Percentiles rank a stretch among this genome's conserved stretches.
These are phyloP conservation scores for Knoxdaviesia capensis DNA, from an alignment of 2,329 filamentous ascomycete genomes.

Conservation along the genomic window DNA sequence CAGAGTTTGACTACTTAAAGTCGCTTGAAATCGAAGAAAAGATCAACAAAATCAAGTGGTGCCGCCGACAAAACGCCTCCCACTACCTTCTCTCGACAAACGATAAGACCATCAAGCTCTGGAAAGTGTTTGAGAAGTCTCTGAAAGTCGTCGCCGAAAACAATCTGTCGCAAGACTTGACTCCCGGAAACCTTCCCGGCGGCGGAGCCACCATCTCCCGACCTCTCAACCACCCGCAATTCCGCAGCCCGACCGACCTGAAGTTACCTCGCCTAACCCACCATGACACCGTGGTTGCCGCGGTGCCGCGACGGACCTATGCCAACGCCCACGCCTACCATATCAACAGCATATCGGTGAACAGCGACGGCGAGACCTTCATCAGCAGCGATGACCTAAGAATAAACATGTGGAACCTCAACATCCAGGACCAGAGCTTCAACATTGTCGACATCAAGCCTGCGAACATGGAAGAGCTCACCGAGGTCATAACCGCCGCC, in stretches of 20 bases:
- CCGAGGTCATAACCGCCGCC: constrained; percentile 93
- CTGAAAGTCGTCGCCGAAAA: constrained; percentile 98
- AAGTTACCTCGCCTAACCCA: constrained; percentile 93
- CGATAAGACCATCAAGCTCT: constrained; percentile 99
- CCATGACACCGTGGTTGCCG: constrained; percentile 94
- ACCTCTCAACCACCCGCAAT: constrained; percentile 44
- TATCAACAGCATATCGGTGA: constrained; percentile 99
- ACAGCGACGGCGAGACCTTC: constrained; percentile 97
- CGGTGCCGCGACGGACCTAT: constrained; percentile 87
- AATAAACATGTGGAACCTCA: constrained; percentile 97
- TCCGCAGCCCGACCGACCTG: constrained; percentile 63
- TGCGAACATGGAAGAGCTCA: constrained; percentile 98
- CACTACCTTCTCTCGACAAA: constrained; percentile 97
- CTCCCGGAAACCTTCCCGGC: constrained; percentile 50
- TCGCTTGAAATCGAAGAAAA: constrained; percentile 99
- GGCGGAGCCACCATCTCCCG: constrained; percentile 56
- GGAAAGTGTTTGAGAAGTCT: constrained; percentile 99
- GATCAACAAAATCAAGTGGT: constrained; percentile 99
- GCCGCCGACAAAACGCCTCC: constrained; percentile 89
- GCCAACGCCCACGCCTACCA: constrained; percentile 98
- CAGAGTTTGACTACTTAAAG: constrained; percentile 98
- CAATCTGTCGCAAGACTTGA: constrained; percentile 88
- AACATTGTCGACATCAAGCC: constrained; percentile 99
- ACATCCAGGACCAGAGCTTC: constrained; percentile 99
- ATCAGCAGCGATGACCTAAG: constrained; percentile 96